These are phyloP conservation scores for Hippophae rhamnoides DNA, from an alignment of 306 rosid species.

Conservation along the genomic window DNA sequence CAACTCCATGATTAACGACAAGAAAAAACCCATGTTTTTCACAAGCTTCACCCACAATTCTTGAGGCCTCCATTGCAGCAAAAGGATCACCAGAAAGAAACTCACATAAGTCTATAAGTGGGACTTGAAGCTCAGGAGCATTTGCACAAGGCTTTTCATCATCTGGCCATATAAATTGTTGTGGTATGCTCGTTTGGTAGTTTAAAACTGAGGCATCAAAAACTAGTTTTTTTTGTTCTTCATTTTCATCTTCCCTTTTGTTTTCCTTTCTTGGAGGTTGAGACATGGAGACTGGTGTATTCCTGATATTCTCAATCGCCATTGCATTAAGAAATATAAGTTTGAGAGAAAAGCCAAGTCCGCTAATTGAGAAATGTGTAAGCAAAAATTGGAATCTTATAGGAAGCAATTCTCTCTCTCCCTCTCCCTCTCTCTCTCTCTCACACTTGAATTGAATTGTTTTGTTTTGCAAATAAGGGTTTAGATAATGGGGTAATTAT, in stretches of 20 bases:
- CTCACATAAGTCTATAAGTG: constrained; percentile 47
- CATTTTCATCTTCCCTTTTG: constrained; percentile 21
- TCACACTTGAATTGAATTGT: background rate
- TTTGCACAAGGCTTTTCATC: constrained; percentile 51
- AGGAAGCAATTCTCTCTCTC: constrained; percentile 17
- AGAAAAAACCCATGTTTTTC: constrained; percentile 78
- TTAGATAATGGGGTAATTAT: background rate
- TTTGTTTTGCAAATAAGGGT: constrained; percentile 25
- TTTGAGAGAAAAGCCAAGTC: constrained; percentile 61
- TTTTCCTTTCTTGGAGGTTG: constrained; percentile 18
- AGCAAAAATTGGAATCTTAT: constrained; percentile 58
- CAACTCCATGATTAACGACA: constrained; percentile 74
- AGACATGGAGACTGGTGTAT: constrained; percentile 21
- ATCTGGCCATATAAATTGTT: constrained; percentile 87
- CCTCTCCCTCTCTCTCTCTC: background rate
- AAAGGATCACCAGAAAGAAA: constrained; percentile 53
- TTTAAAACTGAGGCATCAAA: constrained; percentile 63
- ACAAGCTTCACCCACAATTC: constrained; percentile 60
- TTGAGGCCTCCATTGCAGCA: constrained; percentile 41
- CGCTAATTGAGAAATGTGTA: constrained; percentile 39
- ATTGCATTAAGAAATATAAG: constrained; percentile 41
- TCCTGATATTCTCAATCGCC: constrained; percentile 55
- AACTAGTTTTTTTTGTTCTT: constrained; percentile 31
- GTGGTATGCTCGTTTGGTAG: constrained; percentile 44
- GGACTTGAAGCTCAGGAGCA: constrained; percentile 53